Percentiles rank a stretch among this genome's conserved stretches.
phyloP scores from a whole-genome alignment of 805 yeast genomes.

The Candida saitoana region DNA sequence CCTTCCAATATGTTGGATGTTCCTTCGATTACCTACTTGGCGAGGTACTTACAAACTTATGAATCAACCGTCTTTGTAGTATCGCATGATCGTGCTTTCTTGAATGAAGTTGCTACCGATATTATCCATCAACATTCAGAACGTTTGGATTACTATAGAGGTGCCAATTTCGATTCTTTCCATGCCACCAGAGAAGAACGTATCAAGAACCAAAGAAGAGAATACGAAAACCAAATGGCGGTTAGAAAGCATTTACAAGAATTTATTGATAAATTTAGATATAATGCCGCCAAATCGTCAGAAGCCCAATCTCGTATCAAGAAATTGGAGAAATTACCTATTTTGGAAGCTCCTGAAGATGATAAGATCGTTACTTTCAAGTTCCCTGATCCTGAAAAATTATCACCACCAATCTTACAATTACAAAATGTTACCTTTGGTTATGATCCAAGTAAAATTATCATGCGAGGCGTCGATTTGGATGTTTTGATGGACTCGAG shows the following conservation, averaged over 20 bases:
- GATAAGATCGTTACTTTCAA: conserved; percentile 80
- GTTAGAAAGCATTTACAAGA: conserved; percentile 88
- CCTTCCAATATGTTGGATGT: conserved; percentile 99
- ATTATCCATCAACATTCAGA: conserved; percentile 97
- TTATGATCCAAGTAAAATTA: conserved; percentile 59
- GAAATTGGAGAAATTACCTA: conserved; percentile 90
- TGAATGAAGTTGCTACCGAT: conserved; percentile 97
- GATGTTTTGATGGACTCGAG: conserved; percentile 93
- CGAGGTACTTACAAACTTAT: conserved; percentile 83
- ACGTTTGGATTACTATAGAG: conserved; percentile 91
- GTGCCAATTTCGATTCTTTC: conserved; percentile 89
- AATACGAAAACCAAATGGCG: conserved; percentile 97
- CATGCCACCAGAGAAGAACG: conserved; percentile 94
- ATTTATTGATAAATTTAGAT: conserved; percentile 93
- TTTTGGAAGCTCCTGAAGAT: conserved; percentile 90
- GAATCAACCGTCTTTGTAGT: conserved; percentile 92
- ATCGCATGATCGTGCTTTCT: conserved; percentile 95
- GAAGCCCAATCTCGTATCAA: conserved; percentile 98
- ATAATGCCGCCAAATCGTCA: conserved; percentile 94
- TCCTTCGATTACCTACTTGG: conserved; percentile 92
- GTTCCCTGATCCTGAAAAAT: conserved; percentile 91
- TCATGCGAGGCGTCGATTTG: conserved; percentile 74
- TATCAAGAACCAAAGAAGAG: conserved; percentile 82
- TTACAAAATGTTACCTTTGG: conserved; percentile 85
- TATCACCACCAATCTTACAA: conserved; percentile 92